phyloP scores from a whole-genome alignment of 176 grass and related monocot species.

The Musa acuminata region DNA sequence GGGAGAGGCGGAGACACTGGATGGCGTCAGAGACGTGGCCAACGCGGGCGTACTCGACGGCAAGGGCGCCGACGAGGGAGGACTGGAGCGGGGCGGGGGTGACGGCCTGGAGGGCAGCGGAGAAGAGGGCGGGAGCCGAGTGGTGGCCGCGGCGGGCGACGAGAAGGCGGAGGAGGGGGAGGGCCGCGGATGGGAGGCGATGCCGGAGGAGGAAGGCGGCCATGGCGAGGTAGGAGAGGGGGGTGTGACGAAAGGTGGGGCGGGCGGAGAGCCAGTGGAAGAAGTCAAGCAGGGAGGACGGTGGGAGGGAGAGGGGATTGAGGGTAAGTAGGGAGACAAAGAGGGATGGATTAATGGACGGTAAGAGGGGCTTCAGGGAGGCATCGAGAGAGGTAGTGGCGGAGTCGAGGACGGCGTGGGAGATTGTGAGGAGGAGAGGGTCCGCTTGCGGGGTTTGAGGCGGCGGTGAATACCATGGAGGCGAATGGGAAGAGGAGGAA shows the following conservation, averaged over 20 bases:
- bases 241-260: conserved; percentile 50
- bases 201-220: conserved; percentile 31
- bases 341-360: conserved; percentile 35
- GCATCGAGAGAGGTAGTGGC: conserved; percentile 16
- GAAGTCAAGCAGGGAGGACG: conserved; percentile 40
- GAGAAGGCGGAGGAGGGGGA: conserved; percentile 35
- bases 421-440: conserved; percentile 42
- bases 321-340: conserved; percentile 34
- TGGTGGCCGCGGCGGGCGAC: conserved; percentile 45
- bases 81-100: conserved; percentile 14
- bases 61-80: conserved; percentile 30
- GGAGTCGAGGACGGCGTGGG: conserved; percentile 28
- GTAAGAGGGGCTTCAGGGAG: conserved; percentile 39
- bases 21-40: conserved; percentile 38
- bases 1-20: conserved; percentile 35
- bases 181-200: conserved; percentile 28
- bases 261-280: conserved; percentile 47
- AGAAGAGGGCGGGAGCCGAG: conserved; percentile 34
- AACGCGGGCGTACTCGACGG: conserved; percentile 36
- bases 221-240: conserved; percentile 57
- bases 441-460: background rate
- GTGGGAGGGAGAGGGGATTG: conserved; percentile 43
- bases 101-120: conserved; percentile 19
- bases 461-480: conserved; percentile 48
- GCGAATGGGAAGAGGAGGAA: conserved; percentile 4